Base-by-base conservation (phyloP, 192 early-diverging fungal genomes). In the Phlyctochytrium planicorne region DNA sequence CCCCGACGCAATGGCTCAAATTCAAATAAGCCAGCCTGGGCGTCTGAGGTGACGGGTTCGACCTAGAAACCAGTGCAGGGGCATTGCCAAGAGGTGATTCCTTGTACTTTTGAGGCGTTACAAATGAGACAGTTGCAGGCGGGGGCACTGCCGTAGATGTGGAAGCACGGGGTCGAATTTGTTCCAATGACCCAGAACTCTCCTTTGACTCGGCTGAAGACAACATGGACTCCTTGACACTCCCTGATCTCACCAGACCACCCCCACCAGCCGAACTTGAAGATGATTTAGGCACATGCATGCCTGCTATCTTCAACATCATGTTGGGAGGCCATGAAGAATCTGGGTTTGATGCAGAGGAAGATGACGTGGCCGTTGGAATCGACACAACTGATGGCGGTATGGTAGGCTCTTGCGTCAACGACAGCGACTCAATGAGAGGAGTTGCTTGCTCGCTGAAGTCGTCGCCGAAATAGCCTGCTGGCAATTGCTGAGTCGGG, bases 1-100 rank as follows among this genome's bases (percentile, higher is more conserved):
- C 68, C 34, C 77, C 71, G 1, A 70, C 64, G 65, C 84, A 86
- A 56, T 83, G 83, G 1, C 81, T 79, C 1, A 86, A 76, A 63
- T 76, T 76, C 47, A 86, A 60, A 17, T 78, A 76, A 0, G 23
- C 63, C 14, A 85, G 73, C 16, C 23, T 0, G 14, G 23, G n/a
- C 20, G 64, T 23, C 0, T 17, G 17, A 1, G 17, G 10, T 12
- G 55, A 63, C 55, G 69, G 50, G 50, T 40, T 35, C 35, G 62
- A 27, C 10, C 40, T 17, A n/a, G 50, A 47, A 16, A n/a, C 1
- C 24, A 40, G 24, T 27, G 37, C n/a, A 20, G 62, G 12, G 27
- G 24, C 47, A 3, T 37, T 33, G 34, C 33, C 52, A 16, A 30
- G 40, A 34, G 34, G 30, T 2, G 52, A 29, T 2, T 40, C 27